A percentile compares a stretch with the other conserved stretches of the same genome.
Evolutionary conservation across 1,284 basidiomycete genomes (phyloP).

Genomic region (Rhizoctonia solani): DNA sequence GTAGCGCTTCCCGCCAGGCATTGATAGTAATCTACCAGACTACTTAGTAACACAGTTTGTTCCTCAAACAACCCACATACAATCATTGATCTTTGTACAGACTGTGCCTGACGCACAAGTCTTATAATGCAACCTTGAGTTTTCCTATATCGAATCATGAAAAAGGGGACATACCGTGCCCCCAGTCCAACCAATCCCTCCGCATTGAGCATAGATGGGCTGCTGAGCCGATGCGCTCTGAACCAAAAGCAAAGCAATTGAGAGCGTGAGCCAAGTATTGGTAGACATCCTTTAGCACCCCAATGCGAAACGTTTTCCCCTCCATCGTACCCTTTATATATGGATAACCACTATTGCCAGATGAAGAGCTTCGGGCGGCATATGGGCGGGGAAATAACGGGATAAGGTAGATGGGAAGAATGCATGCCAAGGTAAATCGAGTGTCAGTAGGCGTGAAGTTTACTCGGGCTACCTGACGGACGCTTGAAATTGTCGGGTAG

Average conservation of each 20-base stretch:
- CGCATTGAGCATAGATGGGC: constrained; percentile 28
- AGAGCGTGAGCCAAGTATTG: neutral
- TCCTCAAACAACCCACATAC: neutral
- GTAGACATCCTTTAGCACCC: constrained; percentile 6
- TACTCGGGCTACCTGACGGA: neutral
- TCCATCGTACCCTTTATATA: neutral
- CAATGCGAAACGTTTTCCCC: neutral
- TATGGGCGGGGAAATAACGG: constrained; percentile 33
- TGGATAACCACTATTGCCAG: neutral
- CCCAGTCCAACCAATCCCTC: constrained; percentile 26
- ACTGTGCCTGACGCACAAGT: constrained; percentile 27
- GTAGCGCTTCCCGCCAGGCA: constrained; percentile 33
- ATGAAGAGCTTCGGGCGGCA: constrained; percentile 24
- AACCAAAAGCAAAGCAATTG: constrained; percentile 8
- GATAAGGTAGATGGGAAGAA: constrained; percentile 10
- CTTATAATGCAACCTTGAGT: neutral
- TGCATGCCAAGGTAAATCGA: neutral
- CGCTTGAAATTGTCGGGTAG: neutral
- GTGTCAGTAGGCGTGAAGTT: neutral
- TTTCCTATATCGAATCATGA: neutral
- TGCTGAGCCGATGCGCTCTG: constrained; percentile 23
- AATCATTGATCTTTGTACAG: constrained; percentile 33
- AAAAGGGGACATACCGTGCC: constrained; percentile 20
- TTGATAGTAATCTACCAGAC: constrained; percentile 31
- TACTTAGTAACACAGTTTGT: neutral